Base-by-base conservation (phyloP, 768 basidiomycete species). In the Naganishia randhawae region DNA sequence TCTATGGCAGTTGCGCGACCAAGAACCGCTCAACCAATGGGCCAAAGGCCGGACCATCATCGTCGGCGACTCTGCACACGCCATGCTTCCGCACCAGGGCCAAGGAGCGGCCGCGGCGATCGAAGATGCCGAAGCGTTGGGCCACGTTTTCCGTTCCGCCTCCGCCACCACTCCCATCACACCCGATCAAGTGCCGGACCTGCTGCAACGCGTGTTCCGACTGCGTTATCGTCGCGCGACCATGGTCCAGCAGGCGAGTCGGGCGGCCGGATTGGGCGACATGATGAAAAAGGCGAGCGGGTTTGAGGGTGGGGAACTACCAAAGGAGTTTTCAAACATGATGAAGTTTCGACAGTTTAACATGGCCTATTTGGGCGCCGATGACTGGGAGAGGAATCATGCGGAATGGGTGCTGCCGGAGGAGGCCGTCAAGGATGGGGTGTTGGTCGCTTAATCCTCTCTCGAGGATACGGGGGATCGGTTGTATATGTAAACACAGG, bases 41-140 rank as follows among this genome's bases (percentile, higher is more conserved):
- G 65, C 55, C 13, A 68, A 71, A 31, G 72, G 63, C 17, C 22
- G 42, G 2, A 42, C 65, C 17, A 69, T 73, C 50, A 50, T 73
- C 42, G 65, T 73, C 41, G 72, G 72, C 25, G 72, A 73, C 39
- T 68, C 72, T 1, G 66, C 66, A 0, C 72, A 73, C 29, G 71
- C 70, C 25, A 68, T 68, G 67, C 67, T 68, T 29, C 67, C 67
- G 19, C 67, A 73, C 27, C 72, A 73, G 55, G 72, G 72, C 0
- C 72, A 73, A 39, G 72, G 72, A 8, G 72, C 67, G 5, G 65
- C 68, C 0, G 68, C 69, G 35, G 63, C 70, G 2, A 39, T 73
- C 66, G 72, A 73, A 39, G 72, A 73, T 48, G 72, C 72, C 39
- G 72, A 73, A 62, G 72, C 72, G 22, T 62, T 73, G 19, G 65